These are phyloP conservation scores for Phialophora chinensis DNA, from an alignment of 2,329 filamentous ascomycete genomes.

Conservation along the genomic window DNA sequence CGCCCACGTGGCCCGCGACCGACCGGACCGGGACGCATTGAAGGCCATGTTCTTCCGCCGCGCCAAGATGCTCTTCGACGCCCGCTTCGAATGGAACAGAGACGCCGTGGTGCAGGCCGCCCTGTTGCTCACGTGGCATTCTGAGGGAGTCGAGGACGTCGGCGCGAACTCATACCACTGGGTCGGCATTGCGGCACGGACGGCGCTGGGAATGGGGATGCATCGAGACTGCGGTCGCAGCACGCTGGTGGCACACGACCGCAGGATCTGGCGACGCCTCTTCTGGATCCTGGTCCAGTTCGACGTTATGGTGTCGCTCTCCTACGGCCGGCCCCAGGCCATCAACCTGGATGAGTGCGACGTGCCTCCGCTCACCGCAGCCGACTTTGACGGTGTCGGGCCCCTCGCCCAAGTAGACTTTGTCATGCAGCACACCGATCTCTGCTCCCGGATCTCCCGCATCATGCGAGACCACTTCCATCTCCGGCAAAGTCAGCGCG, in stretches of 20 bases:
- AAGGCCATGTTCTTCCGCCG: conserved; percentile 41
- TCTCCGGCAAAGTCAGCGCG: neutral
- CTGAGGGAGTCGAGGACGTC: conserved; percentile 39
- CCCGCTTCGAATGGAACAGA: conserved; percentile 42
- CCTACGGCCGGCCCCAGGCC: conserved; percentile 14
- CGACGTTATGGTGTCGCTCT: conserved; percentile 13
- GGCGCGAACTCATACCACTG: conserved; percentile 41
- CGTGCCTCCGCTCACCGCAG: conserved; percentile 2
- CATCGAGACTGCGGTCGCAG: neutral
- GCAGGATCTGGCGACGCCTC: conserved; percentile 24
- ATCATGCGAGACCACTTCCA: neutral
- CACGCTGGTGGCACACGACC: conserved; percentile 44
- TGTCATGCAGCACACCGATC: neutral
- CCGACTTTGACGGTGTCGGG: neutral
- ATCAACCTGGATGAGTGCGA: conserved; percentile 19
- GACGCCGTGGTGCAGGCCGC: conserved; percentile 41
- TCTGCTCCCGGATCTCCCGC: neutral
- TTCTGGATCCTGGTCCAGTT: conserved; percentile 21
- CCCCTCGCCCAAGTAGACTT: neutral
- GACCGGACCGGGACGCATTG: conserved; percentile 35
- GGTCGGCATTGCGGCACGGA: conserved; percentile 41
- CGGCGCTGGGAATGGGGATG: conserved; percentile 41
- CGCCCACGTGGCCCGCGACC: conserved; percentile 40
- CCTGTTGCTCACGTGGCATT: conserved; percentile 42
- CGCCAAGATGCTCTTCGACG: conserved; percentile 41